Base-by-base conservation (phyloP, 305 asterid genomes). In the Fraxinus sp. region DNA sequence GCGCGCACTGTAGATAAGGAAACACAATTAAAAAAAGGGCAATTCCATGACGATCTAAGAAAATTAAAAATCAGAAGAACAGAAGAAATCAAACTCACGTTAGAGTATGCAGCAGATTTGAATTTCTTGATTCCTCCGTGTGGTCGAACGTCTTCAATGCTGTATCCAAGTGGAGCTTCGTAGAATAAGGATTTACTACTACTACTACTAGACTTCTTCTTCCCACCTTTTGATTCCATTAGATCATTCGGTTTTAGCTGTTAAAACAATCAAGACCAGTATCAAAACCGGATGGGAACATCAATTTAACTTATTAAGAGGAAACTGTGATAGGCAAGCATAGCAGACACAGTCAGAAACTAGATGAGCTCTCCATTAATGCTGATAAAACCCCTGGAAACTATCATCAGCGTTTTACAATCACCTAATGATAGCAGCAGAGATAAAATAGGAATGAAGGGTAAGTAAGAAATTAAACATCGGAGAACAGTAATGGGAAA, bases 51-150 rank as follows among this genome's bases (percentile, higher is more conserved):
- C 32, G 16, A 41, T 39, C 43, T 10, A 16, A 59, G 75, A 24
- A 59, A 8, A 37, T 16, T 71, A 43, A 36, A 55, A 66, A 77
- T 3, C 2, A 76, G 13, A 75, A 28, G 52, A 62, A 32, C 11
- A 7, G 7, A 9, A 32, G 49, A 79, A 59, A 30, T 18, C 32
- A 68, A 80, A 85, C 97, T 88, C 83, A 94, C 98, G 97, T 95
- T 93, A 86, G 96, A 95, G 97, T 95, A 95, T 14, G 97, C 98
- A 93, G 98, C 97, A 86, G 97, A 95, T 93, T 93, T 90, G 97
- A 93, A 95, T 87, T 95, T 95, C 94, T 92, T 90, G 92, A 93
- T 93, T 87, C 98, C 98, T 79, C 98, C 97, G 91, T 88, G 81
- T 33, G 98, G 98, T 84, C 98, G 96, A 82, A 95, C 84, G 97